Evolutionary conservation across 257 asterid species (phyloP).

Genomic region (Gentiana dahurica): DNA sequence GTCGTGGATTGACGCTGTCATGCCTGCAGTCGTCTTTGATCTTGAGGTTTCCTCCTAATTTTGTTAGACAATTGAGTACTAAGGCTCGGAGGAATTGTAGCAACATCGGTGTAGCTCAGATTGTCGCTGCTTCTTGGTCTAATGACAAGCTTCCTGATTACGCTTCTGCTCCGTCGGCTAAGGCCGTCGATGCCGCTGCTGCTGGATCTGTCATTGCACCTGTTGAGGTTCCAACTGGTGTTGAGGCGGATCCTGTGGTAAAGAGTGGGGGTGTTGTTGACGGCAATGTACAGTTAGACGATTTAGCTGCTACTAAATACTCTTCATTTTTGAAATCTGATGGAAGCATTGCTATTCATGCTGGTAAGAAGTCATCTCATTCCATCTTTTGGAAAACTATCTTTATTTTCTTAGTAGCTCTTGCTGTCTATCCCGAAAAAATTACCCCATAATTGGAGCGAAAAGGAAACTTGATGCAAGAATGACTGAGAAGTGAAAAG

Average conservation of each 20-base stretch:
- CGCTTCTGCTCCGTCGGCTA: constrained; percentile 40
- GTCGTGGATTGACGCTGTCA: constrained; percentile 18
- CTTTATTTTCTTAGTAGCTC: too few species aligned
- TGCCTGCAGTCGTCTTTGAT: constrained; percentile 62
- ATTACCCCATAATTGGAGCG: too few species aligned
- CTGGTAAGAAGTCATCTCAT: constrained; percentile 35
- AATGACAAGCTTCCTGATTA: constrained; percentile 31
- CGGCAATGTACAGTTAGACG: constrained; percentile 44
- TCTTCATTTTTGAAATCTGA: constrained; percentile 61
- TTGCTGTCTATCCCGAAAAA: too few species aligned
- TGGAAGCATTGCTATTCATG: constrained; percentile 90
- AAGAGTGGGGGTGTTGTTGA: constrained; percentile 19
- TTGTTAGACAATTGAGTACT: constrained; percentile 87
- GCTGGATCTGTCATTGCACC: constrained; percentile 38
- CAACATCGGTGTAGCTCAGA: constrained; percentile 95
- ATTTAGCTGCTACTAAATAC: constrained; percentile 32
- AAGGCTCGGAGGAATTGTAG: constrained; percentile 94
- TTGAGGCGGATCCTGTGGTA: constrained; percentile 26
- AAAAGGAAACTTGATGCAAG: too few species aligned
- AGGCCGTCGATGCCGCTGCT: constrained; percentile 46
- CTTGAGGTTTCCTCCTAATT: constrained; percentile 78
- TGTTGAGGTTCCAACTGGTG: constrained; percentile 31
- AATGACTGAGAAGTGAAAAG: too few species aligned
- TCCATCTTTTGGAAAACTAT: too few species aligned
- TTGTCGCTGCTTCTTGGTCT: constrained; percentile 97